These are phyloP conservation scores for Hypoxylon sp. DNA, from an alignment of 2,329 filamentous ascomycete genomes.

Conservation along the genomic window DNA sequence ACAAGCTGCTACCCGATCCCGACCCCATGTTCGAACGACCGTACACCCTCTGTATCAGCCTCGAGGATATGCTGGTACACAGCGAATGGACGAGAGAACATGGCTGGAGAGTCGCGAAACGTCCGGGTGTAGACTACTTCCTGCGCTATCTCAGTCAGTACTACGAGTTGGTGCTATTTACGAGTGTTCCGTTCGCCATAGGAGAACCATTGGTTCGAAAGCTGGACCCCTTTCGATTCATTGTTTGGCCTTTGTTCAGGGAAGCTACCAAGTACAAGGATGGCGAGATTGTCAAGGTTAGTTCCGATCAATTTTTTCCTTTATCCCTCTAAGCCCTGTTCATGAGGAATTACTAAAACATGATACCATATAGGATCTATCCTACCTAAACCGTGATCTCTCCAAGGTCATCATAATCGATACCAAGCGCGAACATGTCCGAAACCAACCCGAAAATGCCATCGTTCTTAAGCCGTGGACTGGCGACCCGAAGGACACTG, in stretches of 20 bases:
- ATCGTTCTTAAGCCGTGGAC: conserved; percentile 93
- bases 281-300: conserved; percentile 94
- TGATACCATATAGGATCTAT: conserved; percentile 78
- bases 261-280: conserved; percentile 98
- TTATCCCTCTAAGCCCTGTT: background rate
- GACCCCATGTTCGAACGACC: conserved; percentile 86
- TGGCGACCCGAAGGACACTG: conserved; percentile 85
- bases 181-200: conserved; percentile 85
- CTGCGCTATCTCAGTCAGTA: conserved; percentile 96
- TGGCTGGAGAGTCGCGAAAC: conserved; percentile 95
- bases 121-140: conserved; percentile 97
- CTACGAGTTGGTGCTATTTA: conserved; percentile 98
- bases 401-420: conserved; percentile 97
- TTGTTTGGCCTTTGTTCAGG: conserved; percentile 94
- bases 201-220: conserved; percentile 92
- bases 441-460: conserved; percentile 95
- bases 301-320: conserved; percentile 38
- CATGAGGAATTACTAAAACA: conserved; percentile 24
- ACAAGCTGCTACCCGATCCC: conserved; percentile 88
- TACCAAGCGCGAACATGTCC: conserved; percentile 84
- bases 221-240: conserved; percentile 93
- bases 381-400: conserved; percentile 94
- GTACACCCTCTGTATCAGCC: conserved; percentile 91
- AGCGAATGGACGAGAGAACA: conserved; percentile 95
- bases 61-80: conserved; percentile 95